Base-by-base conservation (phyloP, 139 green algal species). In the Tetraselmis chui region DNA sequence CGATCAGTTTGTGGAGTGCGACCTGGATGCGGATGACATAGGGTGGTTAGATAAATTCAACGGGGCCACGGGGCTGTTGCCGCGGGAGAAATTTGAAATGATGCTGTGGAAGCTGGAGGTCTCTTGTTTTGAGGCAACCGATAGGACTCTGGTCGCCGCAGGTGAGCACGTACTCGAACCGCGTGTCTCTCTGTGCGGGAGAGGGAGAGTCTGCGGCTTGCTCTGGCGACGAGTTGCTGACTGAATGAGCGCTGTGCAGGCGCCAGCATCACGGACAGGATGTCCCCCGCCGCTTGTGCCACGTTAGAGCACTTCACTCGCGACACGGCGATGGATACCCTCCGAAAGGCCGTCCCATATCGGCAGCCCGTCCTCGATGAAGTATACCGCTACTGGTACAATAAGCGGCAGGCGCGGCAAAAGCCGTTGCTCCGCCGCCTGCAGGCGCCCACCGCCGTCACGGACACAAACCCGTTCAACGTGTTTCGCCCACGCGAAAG, bases 1-100 rank as follows among this genome's bases (percentile, higher is more conserved):
- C 18, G 89, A 91, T 0, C 85, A 88, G 0, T 91, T 87, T 28
- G 90, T 98, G 31, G 96, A 99, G 88, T 99, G 98, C 83, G 96
- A 99, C 76, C 87, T 99, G 75, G 96, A 99, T 81, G 85, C 92
- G 0, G 93, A 98, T 30, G 96, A 99, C 79, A 92, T 97, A 81
- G 84, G 91, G 32, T 99, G 96, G 96, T 89, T 99, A 59, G 83
- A 87, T 28, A 75, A 86, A 0, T 94, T 95, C 85, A 99, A 99
- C 84, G 32, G 85, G 29, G 88, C 83, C 76, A 59, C 82, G 82
- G 28, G 75, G 78, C 75, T 83, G 23, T 80, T 95, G 83, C 78
- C 84, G 0, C 80, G 84, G 29, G 77, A 82, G 5, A 88, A 86
- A 77, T 91, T 97, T 77, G 93, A 97, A 86, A 32, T 31, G 31